Conservation (phyloP, 2,329 filamentous ascomycete species). For the Colletotrichum theobromicola region DNA sequence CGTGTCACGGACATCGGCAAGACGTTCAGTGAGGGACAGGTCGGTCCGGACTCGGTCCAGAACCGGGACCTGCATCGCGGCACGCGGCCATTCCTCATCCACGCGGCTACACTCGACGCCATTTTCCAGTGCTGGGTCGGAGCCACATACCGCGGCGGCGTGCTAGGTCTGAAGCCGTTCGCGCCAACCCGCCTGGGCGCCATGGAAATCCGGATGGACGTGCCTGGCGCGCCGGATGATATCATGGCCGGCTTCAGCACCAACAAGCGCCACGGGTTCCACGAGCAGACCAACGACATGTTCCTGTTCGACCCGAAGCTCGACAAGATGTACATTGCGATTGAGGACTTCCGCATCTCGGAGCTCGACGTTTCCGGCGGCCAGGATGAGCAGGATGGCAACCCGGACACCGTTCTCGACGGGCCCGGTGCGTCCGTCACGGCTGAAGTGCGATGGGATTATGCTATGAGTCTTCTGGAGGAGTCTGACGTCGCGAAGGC, state of each 20-base stretch:
- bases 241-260: neutral
- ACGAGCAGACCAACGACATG: neutral
- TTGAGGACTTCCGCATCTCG: neutral
- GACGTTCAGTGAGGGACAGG: neutral
- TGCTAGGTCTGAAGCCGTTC: neutral
- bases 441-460: neutral
- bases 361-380: neutral
- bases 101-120: neutral
- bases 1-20: neutral
- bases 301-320: neutral
- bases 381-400: neutral
- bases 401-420: neutral
- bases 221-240: neutral
- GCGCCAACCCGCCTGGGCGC: neutral
- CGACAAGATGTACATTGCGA: neutral
- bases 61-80: neutral
- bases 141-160: neutral
- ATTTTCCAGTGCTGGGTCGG: slow-evolving; percentile 8
- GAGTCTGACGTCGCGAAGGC: neutral
- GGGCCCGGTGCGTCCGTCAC: neutral
- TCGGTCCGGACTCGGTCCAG: neutral
- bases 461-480: neutral
- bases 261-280: neutral
- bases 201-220: neutral
- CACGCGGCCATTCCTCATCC: neutral